A percentile compares a stretch with the other conserved stretches of the same genome.
Evolutionary conservation across 1,284 basidiomycete genomes (phyloP).

Genomic region (Stygiomarasmius scandens): DNA sequence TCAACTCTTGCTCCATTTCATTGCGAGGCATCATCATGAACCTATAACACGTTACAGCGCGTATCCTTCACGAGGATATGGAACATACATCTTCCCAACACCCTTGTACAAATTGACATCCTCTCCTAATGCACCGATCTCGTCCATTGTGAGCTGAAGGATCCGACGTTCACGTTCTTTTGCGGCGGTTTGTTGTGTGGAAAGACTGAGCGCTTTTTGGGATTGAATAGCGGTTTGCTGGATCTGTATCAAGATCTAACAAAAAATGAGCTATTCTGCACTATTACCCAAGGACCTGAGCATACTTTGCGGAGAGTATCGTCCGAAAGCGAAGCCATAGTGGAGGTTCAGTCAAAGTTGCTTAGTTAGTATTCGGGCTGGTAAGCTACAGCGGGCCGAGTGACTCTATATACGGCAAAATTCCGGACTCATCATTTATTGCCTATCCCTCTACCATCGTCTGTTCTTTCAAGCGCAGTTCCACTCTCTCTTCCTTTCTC

Average conservation of each 20-base stretch:
- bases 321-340: slow-evolving; percentile 79
- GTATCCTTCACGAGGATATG: not conserved
- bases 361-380: not conserved
- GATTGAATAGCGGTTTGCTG: slow-evolving; percentile 84
- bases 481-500: not conserved
- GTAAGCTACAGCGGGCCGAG: not conserved
- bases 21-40: slow-evolving; percentile 86
- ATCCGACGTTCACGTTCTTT: slow-evolving; percentile 89
- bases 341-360: slow-evolving; percentile 13
- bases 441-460: not conserved
- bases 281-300: slow-evolving; percentile 16
- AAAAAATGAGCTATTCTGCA: slow-evolving; percentile 18
- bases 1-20: slow-evolving; percentile 76
- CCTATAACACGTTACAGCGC: slow-evolving; percentile 46
- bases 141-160: slow-evolving; percentile 83
- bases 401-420: too few species aligned
- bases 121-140: slow-evolving; percentile 65
- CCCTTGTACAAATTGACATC: slow-evolving; percentile 86
- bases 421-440: not conserved
- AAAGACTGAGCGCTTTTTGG: slow-evolving; percentile 73
- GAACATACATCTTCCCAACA: slow-evolving; percentile 86
- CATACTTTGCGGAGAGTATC: slow-evolving; percentile 84
- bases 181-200: slow-evolving; percentile 70
- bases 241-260: slow-evolving; percentile 86
- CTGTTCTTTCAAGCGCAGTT: not conserved